These are phyloP conservation scores for Pseudopyrenochaeta lycopersici DNA, from an alignment of 2,329 filamentous ascomycete species.

Conservation along the genomic window DNA sequence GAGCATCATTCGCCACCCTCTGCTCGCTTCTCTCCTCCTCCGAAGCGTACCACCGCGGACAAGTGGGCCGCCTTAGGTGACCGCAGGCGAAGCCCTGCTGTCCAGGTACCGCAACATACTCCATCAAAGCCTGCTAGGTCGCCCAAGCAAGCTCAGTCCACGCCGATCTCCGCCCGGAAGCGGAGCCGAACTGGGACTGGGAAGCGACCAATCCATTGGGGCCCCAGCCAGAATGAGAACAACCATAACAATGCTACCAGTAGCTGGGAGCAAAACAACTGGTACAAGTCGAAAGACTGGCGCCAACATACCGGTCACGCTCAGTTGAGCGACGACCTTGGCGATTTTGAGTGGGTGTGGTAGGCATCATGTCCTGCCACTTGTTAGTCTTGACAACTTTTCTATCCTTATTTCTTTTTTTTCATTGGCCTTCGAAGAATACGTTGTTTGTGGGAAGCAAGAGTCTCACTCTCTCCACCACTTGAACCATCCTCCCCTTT, in stretches of 20 bases:
- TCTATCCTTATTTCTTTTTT: conserved; percentile 44
- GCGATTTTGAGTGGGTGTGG: conserved; percentile 94
- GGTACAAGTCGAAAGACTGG: conserved; percentile 60
- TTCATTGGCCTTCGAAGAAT: conserved; percentile 25
- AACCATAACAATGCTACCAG: conserved; percentile 20
- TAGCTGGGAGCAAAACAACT: conserved; percentile 50
- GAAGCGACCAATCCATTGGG: conserved; percentile 47
- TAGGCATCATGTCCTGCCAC: conserved; percentile 73
- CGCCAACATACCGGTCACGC: conserved; percentile 52
- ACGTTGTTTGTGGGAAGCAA: conserved; percentile 30
- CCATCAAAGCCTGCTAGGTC: conserved; percentile 54
- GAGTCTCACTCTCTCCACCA: conserved; percentile 31
- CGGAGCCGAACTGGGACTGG: conserved; percentile 51
- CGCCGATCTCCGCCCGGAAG: conserved; percentile 48
- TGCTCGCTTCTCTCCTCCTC: conserved; percentile 70
- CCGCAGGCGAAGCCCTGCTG: conserved; percentile 72
- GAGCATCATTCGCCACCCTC: conserved; percentile 58
- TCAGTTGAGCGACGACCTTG: conserved; percentile 68
- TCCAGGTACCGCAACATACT: conserved; percentile 57
- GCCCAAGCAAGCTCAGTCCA: conserved; percentile 43
- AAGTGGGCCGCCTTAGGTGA: conserved; percentile 93
- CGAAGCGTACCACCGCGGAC: conserved; percentile 73
- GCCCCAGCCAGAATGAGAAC: conserved; percentile 48
- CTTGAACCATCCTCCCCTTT: conserved; percentile 22
- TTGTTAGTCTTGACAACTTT: conserved; percentile 61